phyloP scores from a whole-genome alignment of 2,329 filamentous ascomycete genomes.

The Pyrenochaeta sp. region DNA sequence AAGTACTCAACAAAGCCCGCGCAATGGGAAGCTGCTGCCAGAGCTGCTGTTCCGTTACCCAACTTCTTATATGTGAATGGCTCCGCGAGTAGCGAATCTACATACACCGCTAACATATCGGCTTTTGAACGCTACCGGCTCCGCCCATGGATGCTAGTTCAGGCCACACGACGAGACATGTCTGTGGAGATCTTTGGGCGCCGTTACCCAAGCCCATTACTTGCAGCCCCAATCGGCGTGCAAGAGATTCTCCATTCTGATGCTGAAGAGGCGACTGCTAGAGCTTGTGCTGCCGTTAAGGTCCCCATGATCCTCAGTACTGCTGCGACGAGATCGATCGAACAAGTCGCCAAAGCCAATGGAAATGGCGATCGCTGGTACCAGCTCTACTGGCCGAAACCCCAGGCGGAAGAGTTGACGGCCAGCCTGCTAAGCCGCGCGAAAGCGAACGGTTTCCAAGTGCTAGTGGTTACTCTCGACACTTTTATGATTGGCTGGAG shows the following conservation, averaged over 20 bases:
- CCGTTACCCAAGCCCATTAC: constrained; percentile 60
- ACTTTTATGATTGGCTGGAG: constrained; percentile 75
- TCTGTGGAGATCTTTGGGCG: constrained; percentile 50
- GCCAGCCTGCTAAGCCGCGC: constrained; percentile 69
- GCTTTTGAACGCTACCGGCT: constrained; percentile 53
- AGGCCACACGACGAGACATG: constrained; percentile 46
- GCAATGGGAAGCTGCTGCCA: constrained; percentile 51
- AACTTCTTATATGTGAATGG: constrained; percentile 53
- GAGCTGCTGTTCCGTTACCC: constrained; percentile 41
- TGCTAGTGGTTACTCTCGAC: constrained; percentile 76
- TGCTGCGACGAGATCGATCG: constrained; percentile 69
- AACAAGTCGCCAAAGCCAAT: constrained; percentile 69
- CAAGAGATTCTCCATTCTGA: constrained; percentile 73
- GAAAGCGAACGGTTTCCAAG: constrained; percentile 67
- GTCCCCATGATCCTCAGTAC: constrained; percentile 75
- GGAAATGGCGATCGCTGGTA: constrained; percentile 71
- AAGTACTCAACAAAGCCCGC: constrained; percentile 52
- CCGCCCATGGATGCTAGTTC: constrained; percentile 52
- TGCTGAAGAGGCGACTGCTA: constrained; percentile 69
- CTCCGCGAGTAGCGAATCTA: constrained; percentile 49
- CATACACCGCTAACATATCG: constrained; percentile 47
- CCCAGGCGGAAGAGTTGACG: constrained; percentile 70
- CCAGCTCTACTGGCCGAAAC: constrained; percentile 78
- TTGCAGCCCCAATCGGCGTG: constrained; percentile 75
- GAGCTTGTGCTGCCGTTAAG: constrained; percentile 66